Percentiles rank a stretch among this genome's conserved stretches.
Conservation (phyloP, 495 filamentous ascomycete species). For the Daldinia grandis region DNA sequence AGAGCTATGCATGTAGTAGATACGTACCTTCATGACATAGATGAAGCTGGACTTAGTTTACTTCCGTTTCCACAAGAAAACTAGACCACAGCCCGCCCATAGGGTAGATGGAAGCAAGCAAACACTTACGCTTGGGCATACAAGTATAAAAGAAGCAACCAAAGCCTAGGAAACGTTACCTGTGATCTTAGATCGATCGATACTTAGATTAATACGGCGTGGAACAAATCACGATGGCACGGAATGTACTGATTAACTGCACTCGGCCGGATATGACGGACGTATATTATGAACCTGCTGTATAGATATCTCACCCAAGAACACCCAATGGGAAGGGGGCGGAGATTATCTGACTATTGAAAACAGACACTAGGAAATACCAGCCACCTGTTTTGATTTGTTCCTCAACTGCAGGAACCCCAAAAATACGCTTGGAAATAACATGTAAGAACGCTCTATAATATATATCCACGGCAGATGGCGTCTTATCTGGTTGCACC, state of each 20-base stretch:
- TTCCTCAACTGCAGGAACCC: background rate
- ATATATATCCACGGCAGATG: constrained; percentile 43
- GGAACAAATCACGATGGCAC: background rate
- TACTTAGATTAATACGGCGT: background rate
- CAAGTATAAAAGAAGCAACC: constrained; percentile 4
- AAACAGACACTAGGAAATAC: constrained; percentile 16
- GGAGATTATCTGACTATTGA: constrained; percentile 5
- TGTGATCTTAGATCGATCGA: background rate
- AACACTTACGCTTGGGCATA: background rate
- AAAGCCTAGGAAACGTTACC: constrained; percentile 3
- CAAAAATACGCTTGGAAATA: constrained; percentile 27
- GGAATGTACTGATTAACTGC: background rate
- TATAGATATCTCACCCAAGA: background rate
- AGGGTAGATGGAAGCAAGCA: background rate
- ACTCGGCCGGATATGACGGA: background rate
- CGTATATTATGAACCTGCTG: background rate
- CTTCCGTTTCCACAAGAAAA: background rate
- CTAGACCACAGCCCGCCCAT: background rate
- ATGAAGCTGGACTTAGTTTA: too few relatives aligned
- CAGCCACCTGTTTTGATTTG: constrained; percentile 26
- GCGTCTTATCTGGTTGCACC: constrained; percentile 45
- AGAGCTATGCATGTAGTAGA: too few relatives aligned
- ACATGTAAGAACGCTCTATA: constrained; percentile 37
- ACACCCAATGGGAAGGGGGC: background rate
- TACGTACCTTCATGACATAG: too few relatives aligned